Base-by-base conservation (phyloP, 78 protist genomes). In the Dictyostelium firmibasis region DNA sequence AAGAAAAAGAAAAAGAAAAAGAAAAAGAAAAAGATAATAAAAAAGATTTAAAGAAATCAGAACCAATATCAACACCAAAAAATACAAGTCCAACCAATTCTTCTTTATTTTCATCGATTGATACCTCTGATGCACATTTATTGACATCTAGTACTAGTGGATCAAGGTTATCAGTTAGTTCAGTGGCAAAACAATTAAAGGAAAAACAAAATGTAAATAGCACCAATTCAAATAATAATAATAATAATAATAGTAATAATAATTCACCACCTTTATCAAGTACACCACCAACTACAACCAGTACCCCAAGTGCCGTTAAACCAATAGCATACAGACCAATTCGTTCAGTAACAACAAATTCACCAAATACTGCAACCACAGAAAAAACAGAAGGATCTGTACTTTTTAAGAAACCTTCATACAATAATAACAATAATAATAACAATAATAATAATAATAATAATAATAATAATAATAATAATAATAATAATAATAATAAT, bases 181-280 rank as follows among this genome's bases (percentile, higher is more conserved):
- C 85, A 3, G 92, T 86, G 6, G 92, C 92, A 36, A 38, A 74
- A 41, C 81, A 77, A 41, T 70, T 86, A 35, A 86, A 83, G 77
- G 43, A 29, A 29, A 86, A 53, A 76, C 33, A 33, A 53, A 75
- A 83, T 47, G 50, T 75, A 35, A 84, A 64, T 31, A 43, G 36
- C 27, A 33, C 57, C 38, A 7, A 20, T 41, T n/a, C 92, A 44
- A 47, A 81, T 33, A 82, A 13, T 29, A 36, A 33, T 33, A 82
- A 13, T 29, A 36, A 33, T 35, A 81, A 57, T 57, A 57, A 50
- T 53, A 81, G 8, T 41, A 23, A 27, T 23, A 33, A 53, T 23
- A 81, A 31, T 13, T 81, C 86, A 50, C 57, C 86, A 44, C 67
- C 67, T 57, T 57, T 57, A 57, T 16, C 87, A 83, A 36, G 33